These are phyloP conservation scores for Larix kaempferi DNA, from an alignment of 75 land plant genomes.

Conservation along the genomic window DNA sequence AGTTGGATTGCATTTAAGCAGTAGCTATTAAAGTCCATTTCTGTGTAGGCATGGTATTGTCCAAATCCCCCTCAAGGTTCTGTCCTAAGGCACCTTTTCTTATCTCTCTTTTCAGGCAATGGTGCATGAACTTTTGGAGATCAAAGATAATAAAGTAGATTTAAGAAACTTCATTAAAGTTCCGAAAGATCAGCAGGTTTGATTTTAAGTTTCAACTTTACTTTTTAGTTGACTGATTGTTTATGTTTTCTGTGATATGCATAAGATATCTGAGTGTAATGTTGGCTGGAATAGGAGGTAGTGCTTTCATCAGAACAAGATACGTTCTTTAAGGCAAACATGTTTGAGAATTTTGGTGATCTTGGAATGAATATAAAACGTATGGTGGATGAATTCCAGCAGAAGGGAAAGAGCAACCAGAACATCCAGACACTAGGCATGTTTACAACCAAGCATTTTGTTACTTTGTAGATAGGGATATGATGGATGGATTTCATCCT, in stretches of 20 bases:
- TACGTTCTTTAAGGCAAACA: conserved; percentile 83
- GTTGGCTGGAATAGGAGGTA: conserved; percentile 64
- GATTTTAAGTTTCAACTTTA: background rate
- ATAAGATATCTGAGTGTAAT: background rate
- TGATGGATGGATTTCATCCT: background rate
- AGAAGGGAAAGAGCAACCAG: conserved; percentile 90
- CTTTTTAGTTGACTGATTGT: background rate
- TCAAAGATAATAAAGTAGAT: conserved; percentile 92
- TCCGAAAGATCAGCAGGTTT: conserved; percentile 90
- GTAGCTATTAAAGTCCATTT: background rate
- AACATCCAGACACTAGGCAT: conserved; percentile 95
- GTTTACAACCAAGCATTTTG: background rate
- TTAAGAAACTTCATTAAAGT: conserved; percentile 55
- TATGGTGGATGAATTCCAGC: conserved; percentile 98
- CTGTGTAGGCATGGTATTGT: background rate
- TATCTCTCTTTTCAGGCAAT: conserved; percentile 66
- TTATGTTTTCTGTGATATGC: background rate
- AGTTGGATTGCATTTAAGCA: too few species aligned
- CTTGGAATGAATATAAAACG: conserved; percentile 95
- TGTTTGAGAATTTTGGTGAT: conserved; percentile 99
- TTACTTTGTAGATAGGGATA: conserved; percentile 1
- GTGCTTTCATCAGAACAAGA: conserved; percentile 98
- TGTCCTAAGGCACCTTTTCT: conserved; percentile 8
- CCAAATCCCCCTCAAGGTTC: background rate
- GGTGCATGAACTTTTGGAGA: conserved; percentile 98